These are phyloP conservation scores for Raffaelea albimanens DNA, from an alignment of 2,329 filamentous ascomycete genomes.

Conservation along the genomic window DNA sequence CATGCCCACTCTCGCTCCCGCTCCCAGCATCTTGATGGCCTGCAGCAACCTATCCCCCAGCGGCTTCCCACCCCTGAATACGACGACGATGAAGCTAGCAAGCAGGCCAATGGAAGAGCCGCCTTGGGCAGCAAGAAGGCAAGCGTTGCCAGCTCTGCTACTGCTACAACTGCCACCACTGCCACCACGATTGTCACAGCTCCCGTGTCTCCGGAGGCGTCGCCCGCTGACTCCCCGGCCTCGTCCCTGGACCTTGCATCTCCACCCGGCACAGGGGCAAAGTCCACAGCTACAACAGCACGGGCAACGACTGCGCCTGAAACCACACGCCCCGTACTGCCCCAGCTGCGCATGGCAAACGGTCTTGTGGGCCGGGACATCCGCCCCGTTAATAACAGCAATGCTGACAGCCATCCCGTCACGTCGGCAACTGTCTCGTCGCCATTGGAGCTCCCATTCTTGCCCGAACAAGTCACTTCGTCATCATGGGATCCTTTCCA, in stretches of 20 bases:
- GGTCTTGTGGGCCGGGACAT: constrained; percentile 10
- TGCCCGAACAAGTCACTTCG: not conserved
- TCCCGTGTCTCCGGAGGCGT: constrained; percentile 35
- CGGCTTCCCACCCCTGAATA: constrained; percentile 42
- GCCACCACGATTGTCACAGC: constrained; percentile 21
- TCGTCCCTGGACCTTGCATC: not conserved
- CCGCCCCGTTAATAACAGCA: constrained; percentile 12
- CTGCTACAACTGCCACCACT: not conserved
- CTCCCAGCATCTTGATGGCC: not conserved
- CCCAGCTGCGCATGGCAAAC: not conserved
- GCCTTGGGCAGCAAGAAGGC: not conserved
- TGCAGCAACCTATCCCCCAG: constrained; percentile 12
- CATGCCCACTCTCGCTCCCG: not conserved
- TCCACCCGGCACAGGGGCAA: not conserved
- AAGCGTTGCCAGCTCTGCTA: not conserved
- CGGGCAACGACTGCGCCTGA: not conserved
- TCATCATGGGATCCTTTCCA: not conserved
- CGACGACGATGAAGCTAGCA: constrained; percentile 26
- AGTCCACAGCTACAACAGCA: too few species aligned
- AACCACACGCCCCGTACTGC: not conserved
- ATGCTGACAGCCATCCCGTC: not conserved
- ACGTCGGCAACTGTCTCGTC: not conserved
- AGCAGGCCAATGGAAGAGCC: constrained; percentile 17
- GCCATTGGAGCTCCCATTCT: not conserved
- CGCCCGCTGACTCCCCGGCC: constrained; percentile 22